Percentiles rank a stretch among this genome's conserved stretches.
Evolutionary conservation across 495 filamentous ascomycete species (phyloP).

Genomic region (Chaetomidium leptoderma): DNA sequence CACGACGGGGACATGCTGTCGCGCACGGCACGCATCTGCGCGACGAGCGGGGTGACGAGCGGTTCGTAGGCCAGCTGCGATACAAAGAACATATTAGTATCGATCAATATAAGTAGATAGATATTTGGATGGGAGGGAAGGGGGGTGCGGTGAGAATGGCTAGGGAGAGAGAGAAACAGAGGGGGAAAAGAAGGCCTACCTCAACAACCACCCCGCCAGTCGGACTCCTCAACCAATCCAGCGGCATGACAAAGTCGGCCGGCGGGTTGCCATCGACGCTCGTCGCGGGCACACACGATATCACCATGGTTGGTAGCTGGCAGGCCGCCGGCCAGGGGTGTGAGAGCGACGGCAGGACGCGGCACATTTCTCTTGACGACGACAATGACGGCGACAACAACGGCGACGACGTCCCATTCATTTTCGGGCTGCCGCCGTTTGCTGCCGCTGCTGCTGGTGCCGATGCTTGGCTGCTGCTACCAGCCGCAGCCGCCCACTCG

Average conservation of each 20-base stretch:
- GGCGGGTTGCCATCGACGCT: slow-evolving; percentile 58
- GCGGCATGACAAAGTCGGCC: slow-evolving; percentile 71
- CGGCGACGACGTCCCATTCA: too few relatives aligned
- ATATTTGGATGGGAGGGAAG: too few relatives aligned
- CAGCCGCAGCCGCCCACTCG: slow-evolving; percentile 32
- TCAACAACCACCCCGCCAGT: slow-evolving; percentile 81
- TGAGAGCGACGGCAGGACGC: slow-evolving; percentile 54
- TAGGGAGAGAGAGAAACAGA: background rate
- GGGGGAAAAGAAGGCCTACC: slow-evolving; percentile 27
- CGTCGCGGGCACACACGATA: slow-evolving; percentile 71
- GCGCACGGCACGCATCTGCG: slow-evolving; percentile 55
- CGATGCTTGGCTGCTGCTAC: slow-evolving; percentile 16
- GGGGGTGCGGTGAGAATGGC: too few relatives aligned
- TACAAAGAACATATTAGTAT: background rate
- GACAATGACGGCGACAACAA: slow-evolving; percentile 22
- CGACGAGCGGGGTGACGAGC: slow-evolving; percentile 63
- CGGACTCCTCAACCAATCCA: slow-evolving; percentile 67
- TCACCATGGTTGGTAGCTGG: slow-evolving; percentile 67
- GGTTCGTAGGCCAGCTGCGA: slow-evolving; percentile 66
- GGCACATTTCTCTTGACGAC: slow-evolving; percentile 46
- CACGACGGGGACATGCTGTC: slow-evolving; percentile 59
- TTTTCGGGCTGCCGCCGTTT: slow-evolving; percentile 2
- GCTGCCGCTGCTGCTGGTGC: slow-evolving; percentile 25
- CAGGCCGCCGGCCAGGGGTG: slow-evolving; percentile 62
- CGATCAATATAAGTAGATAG: too few relatives aligned